Percentiles rank a stretch among this genome's conserved stretches.
These are phyloP conservation scores for Coemansia sp. DNA, from an alignment of 192 early-diverging fungal genomes.

Conservation along the genomic window DNA sequence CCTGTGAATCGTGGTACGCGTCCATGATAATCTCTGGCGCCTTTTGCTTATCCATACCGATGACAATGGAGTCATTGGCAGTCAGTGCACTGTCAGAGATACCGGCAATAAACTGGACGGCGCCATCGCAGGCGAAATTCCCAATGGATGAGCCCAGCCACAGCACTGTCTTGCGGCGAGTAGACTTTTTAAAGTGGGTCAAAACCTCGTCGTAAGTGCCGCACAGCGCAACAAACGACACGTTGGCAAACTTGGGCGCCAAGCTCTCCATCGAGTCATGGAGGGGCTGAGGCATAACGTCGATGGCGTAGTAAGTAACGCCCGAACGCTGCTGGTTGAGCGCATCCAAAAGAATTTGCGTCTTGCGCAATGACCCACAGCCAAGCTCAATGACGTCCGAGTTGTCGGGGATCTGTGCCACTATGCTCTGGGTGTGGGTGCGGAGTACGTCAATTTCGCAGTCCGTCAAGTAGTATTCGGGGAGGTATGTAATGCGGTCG, in stretches of 20 bases:
- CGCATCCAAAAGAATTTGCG: conserved; percentile 73
- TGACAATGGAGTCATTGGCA: conserved; percentile 71
- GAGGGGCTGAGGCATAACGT: conserved; percentile 80
- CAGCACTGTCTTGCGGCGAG: conserved; percentile 68
- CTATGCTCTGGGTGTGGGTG: conserved; percentile 60
- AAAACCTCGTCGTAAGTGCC: conserved; percentile 90
- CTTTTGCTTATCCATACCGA: conserved; percentile 88
- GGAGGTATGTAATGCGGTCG: conserved; percentile 84
- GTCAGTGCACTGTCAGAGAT: conserved; percentile 58
- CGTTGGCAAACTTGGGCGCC: conserved; percentile 59
- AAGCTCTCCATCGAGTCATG: conserved; percentile 67
- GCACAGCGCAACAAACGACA: conserved; percentile 74
- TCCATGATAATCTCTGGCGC: conserved; percentile 60
- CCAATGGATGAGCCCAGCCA: conserved; percentile 94
- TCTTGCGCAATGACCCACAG: conserved; percentile 87
- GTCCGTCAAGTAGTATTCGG: conserved; percentile 86
- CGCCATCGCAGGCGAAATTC: conserved; percentile 66
- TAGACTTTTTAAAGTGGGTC: conserved; percentile 50
- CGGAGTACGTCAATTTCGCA: conserved; percentile 83
- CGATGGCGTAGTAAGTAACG: conserved; percentile 85
- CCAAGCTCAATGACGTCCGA: conserved; percentile 85
- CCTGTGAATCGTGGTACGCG: conserved; percentile 84
- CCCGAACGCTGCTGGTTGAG: conserved; percentile 62
- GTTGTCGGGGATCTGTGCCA: conserved; percentile 61
- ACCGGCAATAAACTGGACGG: conserved; percentile 62